Base-by-base conservation (phyloP, 2,329 filamentous ascomycete genomes). In the Fusarium virguliforme region DNA sequence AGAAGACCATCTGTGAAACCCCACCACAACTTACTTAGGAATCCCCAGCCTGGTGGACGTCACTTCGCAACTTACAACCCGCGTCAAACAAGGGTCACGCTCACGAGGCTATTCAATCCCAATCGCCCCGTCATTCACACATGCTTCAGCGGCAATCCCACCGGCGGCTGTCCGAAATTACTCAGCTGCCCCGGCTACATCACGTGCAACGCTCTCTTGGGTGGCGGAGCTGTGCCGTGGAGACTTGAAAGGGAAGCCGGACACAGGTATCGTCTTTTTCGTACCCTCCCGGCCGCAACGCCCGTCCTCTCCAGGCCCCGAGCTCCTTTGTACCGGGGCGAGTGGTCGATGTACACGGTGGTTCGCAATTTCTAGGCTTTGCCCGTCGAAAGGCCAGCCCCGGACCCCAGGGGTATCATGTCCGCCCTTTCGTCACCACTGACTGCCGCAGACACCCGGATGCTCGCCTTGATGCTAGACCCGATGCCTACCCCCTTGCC, bases 211-310 rank as follows among this genome's bases (percentile, higher is more conserved):
- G 18, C 37, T 6, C 8, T 35, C 18, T n/a, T 35, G 30, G 12
- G 55, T 34, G 56, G 56, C 56, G 35, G 32, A 28, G 43, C 38
- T 15, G 18, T 18, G 13, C 18, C 51, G 51, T 54, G 51, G 51
- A n/a, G 15, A 18, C 53, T 56, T 56, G 53, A 57, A 57, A 57
- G 54, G 48, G 26, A 9, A 41, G 18, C 26, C 6, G 28, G n/a
- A 48, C 43, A 48, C 43, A 30, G 43, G 28, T 48, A 8, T 32
- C 18, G 10, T 18, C 28, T 43, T 30, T 30, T 12, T 4, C 26
- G 13, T n/a, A 28, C 37, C 22, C 53, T 28, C 24, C 18, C 24
- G 26, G 5, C 26, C 12, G 15, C 30, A 30, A 24, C 37, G 24
- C 18, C 18, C 13, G 18, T 8, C 34, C 8, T 22, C 15, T 18